These are phyloP conservation scores for Rhizopogon vinicolor DNA, from an alignment of 768 basidiomycete species.

Conservation along the genomic window DNA sequence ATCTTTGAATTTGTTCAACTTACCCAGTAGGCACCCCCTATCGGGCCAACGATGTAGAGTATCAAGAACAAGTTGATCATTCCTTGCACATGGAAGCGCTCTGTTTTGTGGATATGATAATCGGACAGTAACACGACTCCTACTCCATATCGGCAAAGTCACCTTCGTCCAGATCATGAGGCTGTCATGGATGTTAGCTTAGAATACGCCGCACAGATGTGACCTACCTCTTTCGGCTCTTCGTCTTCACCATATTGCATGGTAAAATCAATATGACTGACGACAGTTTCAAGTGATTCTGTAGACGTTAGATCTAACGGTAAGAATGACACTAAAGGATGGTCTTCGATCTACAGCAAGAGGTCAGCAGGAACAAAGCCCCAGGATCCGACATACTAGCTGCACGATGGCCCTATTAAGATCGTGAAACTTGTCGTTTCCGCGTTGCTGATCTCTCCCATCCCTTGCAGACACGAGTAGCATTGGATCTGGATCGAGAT, in stretches of 20 bases:
- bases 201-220: slow-evolving; percentile 6
- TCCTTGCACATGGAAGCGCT: too few relatives aligned
- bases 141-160: slow-evolving; percentile 79
- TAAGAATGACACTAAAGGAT: slow-evolving; percentile 95
- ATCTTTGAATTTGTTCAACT: not conserved
- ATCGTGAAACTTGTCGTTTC: slow-evolving; percentile 87
- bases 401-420: slow-evolving; percentile 95
- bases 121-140: not conserved
- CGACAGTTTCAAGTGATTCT: slow-evolving; percentile 83
- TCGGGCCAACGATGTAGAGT: too few relatives aligned
- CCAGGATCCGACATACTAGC: slow-evolving; percentile 50
- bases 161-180: slow-evolving; percentile 89
- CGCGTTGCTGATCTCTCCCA: slow-evolving; percentile 45
- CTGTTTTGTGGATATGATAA: not conserved
- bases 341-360: slow-evolving; percentile 83
- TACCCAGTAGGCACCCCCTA: not conserved
- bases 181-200: slow-evolving; percentile 39
- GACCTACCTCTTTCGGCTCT: slow-evolving; percentile 85
- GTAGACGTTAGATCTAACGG: slow-evolving; percentile 89
- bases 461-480: slow-evolving; percentile 58
- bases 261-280: slow-evolving; percentile 96
- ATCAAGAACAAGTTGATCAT: too few relatives aligned
- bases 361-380: not conserved
- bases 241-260: slow-evolving; percentile 99
- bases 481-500: slow-evolving; percentile 93